Evolutionary conservation across 441 rosid genomes (phyloP), one percentile per base, ranked within the genome.

Genomic region (Manihot esculenta): DNA sequence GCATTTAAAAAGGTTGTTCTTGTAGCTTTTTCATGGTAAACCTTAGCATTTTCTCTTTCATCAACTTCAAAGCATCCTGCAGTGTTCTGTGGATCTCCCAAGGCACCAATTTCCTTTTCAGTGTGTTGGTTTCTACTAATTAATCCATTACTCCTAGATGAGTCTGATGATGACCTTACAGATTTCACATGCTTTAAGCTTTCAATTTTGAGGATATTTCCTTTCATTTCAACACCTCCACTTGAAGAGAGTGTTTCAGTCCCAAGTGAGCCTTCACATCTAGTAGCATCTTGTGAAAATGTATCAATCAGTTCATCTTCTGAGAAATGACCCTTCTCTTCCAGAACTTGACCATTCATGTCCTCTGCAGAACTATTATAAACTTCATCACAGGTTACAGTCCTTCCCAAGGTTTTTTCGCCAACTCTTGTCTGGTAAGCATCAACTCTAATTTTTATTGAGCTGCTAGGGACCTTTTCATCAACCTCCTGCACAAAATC

Each of bases 101-200:
- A 26, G 41, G 61, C 64, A 62, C 69, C 75, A 33, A 67, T 49
- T 71, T 86, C 92, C 81, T 73, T 76, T 78, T 82, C 87, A 26
- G 67, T 72, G 49, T 62, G 77, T 66, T 75, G 84, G 73, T 70
- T 81, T 69, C 68, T 79, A 71, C 78, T 73, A 59, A 62, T 69
- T 68, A 69, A 80, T 77, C 86, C 89, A 76, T 68, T 80, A 77
- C 76, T 78, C 76, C 85, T 77, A 62, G 70, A 72, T 7, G 82
- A 62, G 56, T 90, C 97, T n/a, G 86, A 69, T 45, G 86, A 78
- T 58, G 95, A 88, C 66, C 91, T 80, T 73, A 93, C 95, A 66
- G 97, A 91, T 74, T 84, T 95, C 73, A 86, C 89, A 77, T 77
- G 87, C 78, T 82, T 87, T 75, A 81, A 69, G 76, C 86, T 82